Evolutionary conservation across 2,329 filamentous ascomycete species (phyloP), one percentile per base, ranked within the genome.

Genomic region (Epichloe elymi): DNA sequence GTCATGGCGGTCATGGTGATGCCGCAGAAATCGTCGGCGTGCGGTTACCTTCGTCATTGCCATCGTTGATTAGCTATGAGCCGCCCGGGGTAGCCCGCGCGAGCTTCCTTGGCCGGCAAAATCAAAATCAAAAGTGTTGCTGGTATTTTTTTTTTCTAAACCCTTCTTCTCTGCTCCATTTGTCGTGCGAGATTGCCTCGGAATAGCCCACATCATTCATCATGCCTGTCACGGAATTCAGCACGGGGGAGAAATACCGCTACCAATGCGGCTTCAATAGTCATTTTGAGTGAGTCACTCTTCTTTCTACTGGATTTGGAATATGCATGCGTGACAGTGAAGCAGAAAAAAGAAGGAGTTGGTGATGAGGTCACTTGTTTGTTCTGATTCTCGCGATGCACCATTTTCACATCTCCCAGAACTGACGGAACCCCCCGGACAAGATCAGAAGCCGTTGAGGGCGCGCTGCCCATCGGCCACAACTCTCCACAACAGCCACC

Each of bases 401-500:
- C 26, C 7, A 30, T 30, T 30, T 30, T 30, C 26, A 30, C 8
- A 10, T 10, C 26, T 30, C 26, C 26, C 26, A 30, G 26, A 30
- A 20, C 26, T 43, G 39, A 43, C 51, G 8, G 46, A 42, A n/a
- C 20, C 20, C 35, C 26, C 26, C 36, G 1, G 0, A 20, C 2
- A 90, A 90, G 86, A 63, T 80, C 85, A 42, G 87, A 93, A 72
- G 86, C 87, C 43, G 72, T 91, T 51, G 73, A 82, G 15, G 85
- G 82, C 17, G 83, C 88, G 5, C 73, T 91, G 5, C 87, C 88
- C 8, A 63, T 88, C 53, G 87, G 78, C 47, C 78, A 83, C 41
- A 95, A 94, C 72, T 88, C 85, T 3, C 88, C 88, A 0, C 88
- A 94, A 64, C 88, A 88, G 62, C 82, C 82, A 0, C 76, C 86